Percentiles rank a stretch among this genome's conserved stretches.
These are phyloP conservation scores for Ceratocystis cubensis DNA, from an alignment of 2,329 filamentous ascomycete genomes.

Conservation along the genomic window DNA sequence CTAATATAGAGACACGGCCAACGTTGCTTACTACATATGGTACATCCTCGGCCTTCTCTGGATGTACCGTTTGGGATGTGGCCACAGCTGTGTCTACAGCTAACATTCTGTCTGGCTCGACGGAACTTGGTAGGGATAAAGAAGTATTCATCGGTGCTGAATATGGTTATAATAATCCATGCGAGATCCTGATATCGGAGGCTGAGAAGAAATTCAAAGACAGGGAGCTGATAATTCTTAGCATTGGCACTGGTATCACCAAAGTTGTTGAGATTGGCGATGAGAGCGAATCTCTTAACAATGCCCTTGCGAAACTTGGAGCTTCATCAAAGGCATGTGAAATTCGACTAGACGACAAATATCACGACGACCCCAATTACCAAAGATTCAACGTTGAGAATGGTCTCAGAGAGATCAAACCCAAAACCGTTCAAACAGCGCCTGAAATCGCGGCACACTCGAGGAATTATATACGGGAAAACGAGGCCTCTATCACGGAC, in stretches of 20 bases:
- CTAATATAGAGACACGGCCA: conserved; percentile 10
- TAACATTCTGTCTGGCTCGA: conserved; percentile 26
- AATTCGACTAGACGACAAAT: conserved; percentile 17
- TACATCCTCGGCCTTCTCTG: conserved; percentile 20
- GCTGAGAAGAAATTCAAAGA: conserved; percentile 24
- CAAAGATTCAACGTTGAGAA: conserved; percentile 25
- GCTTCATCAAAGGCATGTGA: background rate
- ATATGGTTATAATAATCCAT: conserved; percentile 28
- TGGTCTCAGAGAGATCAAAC: conserved; percentile 21
- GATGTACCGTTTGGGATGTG: conserved; percentile 26
- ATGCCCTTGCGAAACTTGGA: background rate
- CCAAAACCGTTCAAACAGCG: no score
- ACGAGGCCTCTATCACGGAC: no score
- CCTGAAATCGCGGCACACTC: no score
- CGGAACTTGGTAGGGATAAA: conserved; percentile 24
- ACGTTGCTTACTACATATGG: conserved; percentile 26
- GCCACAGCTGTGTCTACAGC: conserved; percentile 26
- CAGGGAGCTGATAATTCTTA: conserved; percentile 23
- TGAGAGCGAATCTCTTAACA: background rate
- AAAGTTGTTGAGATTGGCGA: conserved; percentile 22
- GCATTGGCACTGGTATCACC: conserved; percentile 26
- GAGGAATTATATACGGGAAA: no score
- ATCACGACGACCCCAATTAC: conserved; percentile 23
- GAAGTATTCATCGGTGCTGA: conserved; percentile 27
- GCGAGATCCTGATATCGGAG: conserved; percentile 26